Conservation (phyloP, 75 land plant species). For the Sequoia sempervirens region DNA sequence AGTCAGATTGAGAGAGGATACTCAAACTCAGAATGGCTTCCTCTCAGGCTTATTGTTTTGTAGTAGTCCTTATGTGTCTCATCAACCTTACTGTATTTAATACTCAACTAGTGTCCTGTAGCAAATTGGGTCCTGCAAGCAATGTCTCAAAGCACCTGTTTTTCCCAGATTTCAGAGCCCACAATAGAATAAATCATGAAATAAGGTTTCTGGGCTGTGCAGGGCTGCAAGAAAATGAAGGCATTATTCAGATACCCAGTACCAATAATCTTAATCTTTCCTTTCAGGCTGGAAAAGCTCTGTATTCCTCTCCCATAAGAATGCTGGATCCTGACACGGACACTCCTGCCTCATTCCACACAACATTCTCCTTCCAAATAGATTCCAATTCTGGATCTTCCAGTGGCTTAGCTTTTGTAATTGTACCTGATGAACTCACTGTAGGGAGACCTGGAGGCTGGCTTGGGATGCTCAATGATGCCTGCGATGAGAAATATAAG, state of each 20-base stretch:
- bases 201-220: slow-evolving; percentile 32
- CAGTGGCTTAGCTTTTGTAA: slow-evolving; percentile 42
- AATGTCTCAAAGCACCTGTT: slow-evolving; percentile 21
- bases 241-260: slow-evolving; percentile 25
- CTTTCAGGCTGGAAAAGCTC: slow-evolving; percentile 41
- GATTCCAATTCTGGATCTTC: slow-evolving; percentile 8
- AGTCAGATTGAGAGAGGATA: not conserved
- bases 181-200: slow-evolving; percentile 11
- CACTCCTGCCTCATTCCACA: slow-evolving; percentile 43
- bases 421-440: slow-evolving; percentile 48
- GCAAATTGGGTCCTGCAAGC: slow-evolving; percentile 18
- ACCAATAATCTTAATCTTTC: not conserved
- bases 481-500: slow-evolving; percentile 22
- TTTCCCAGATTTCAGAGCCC: slow-evolving; percentile 23
- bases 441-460: slow-evolving; percentile 45
- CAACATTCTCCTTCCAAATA: slow-evolving; percentile 51
- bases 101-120: not conserved
- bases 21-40: not conserved
- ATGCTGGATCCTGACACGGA: slow-evolving; percentile 26
- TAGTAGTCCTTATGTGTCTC: not conserved
- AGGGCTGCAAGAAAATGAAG: slow-evolving; percentile 9
- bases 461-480: slow-evolving; percentile 40
- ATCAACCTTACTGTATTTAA: not conserved
- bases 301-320: slow-evolving; percentile 44
- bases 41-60: not conserved